Percentiles rank a stretch among this genome's conserved stretches.
Conservation (phyloP, 768 basidiomycete species). For the Phaeotremella fagi region DNA sequence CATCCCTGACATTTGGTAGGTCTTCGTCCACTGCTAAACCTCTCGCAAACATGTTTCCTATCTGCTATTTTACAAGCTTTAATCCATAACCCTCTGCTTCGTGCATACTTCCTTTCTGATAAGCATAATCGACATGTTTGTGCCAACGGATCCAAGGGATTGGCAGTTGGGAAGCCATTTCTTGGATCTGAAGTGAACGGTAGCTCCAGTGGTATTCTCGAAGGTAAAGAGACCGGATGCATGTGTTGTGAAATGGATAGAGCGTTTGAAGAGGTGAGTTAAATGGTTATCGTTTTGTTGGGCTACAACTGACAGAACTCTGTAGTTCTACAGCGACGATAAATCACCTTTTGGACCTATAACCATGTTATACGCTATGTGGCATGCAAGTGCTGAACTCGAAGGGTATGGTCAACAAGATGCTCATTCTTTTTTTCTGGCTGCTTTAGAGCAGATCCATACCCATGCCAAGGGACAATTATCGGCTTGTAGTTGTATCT, state of each 20-base stretch:
- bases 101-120: slow-evolving; percentile 84
- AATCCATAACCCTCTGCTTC: slow-evolving; percentile 79
- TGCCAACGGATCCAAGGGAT: slow-evolving; percentile 18
- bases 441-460: slow-evolving; percentile 79
- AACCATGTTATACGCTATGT: slow-evolving; percentile 74
- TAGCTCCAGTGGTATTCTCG: slow-evolving; percentile 23
- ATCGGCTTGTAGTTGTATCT: slow-evolving; percentile 82
- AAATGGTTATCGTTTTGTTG: background rate
- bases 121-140: slow-evolving; percentile 64
- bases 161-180: slow-evolving; percentile 23
- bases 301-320: too few relatives aligned
- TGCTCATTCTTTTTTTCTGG: slow-evolving; percentile 48
- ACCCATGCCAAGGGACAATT: slow-evolving; percentile 67
- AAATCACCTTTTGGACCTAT: slow-evolving; percentile 69
- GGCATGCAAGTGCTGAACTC: slow-evolving; percentile 71
- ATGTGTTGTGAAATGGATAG: slow-evolving; percentile 92
- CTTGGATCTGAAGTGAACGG: slow-evolving; percentile 53
- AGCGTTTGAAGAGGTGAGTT: slow-evolving; percentile 48
- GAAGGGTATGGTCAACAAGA: slow-evolving; percentile 85
- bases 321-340: slow-evolving; percentile 54
- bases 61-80: slow-evolving; percentile 87
- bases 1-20: slow-evolving; percentile 51
- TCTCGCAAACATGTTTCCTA: slow-evolving; percentile 90
- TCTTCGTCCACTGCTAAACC: slow-evolving; percentile 77
- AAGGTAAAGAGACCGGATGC: slow-evolving; percentile 52